phyloP scores from a whole-genome alignment of 148 eudicot species.

The Limonium bicolor region DNA sequence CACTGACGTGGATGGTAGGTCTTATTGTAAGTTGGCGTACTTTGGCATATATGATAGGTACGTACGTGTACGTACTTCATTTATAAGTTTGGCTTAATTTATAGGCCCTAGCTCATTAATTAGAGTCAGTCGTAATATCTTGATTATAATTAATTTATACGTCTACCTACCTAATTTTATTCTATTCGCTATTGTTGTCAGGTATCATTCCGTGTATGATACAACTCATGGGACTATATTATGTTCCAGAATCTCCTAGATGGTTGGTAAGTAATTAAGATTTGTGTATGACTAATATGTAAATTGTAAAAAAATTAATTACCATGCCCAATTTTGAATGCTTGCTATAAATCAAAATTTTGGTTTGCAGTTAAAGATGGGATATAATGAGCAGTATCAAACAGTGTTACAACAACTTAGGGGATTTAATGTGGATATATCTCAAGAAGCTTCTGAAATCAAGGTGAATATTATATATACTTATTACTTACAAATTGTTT shows the following conservation, averaged over 20 bases:
- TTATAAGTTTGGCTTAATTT: too few species aligned
- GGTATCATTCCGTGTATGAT: background rate
- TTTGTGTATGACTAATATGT: background rate
- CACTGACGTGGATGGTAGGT: background rate
- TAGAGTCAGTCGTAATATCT: too few species aligned
- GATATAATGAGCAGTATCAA: background rate
- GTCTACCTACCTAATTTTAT: background rate
- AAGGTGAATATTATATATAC: background rate
- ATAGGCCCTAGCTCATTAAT: too few species aligned
- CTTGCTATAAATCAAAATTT: background rate
- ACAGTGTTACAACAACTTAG: background rate
- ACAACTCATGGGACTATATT: background rate
- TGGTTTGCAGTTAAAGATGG: background rate
- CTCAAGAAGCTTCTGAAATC: constrained; percentile 1
- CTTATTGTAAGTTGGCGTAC: background rate
- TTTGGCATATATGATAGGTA: too few species aligned
- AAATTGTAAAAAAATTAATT: background rate
- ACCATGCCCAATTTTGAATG: background rate
- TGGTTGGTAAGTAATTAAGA: background rate
- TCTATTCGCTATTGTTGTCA: background rate
- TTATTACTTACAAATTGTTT: background rate
- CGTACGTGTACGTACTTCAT: too few species aligned
- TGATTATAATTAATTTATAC: background rate
- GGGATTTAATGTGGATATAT: constrained; percentile 1
- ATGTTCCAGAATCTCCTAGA: background rate